Percentiles rank a stretch among this genome's conserved stretches.
Conservation (phyloP, 2,329 filamentous ascomycete species). For the Incumbomyces delicatus region DNA sequence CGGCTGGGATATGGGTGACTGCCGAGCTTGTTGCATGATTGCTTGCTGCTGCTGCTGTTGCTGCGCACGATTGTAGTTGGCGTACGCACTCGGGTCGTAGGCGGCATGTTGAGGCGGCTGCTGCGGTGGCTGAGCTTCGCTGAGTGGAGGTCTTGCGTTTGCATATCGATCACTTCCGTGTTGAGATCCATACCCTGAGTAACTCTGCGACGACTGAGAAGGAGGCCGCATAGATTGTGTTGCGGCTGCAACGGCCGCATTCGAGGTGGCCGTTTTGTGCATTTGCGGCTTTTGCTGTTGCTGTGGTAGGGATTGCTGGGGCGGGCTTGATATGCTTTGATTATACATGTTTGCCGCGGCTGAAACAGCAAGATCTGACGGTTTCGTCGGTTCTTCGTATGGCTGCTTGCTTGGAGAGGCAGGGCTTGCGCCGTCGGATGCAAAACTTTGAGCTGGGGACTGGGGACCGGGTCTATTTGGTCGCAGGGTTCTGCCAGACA, state of each 20-base stretch:
- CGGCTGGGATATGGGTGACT: constrained; percentile 14
- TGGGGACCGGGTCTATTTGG: constrained; percentile 36
- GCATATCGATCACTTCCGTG: constrained; percentile 25
- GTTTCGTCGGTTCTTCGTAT: constrained; percentile 27
- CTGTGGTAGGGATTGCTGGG: constrained; percentile 29
- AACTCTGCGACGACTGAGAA: constrained; percentile 26
- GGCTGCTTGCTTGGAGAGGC: constrained; percentile 27
- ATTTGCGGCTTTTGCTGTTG: constrained; percentile 21
- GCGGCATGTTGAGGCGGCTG: constrained; percentile 38
- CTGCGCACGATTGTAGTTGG: constrained; percentile 24
- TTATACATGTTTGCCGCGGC: constrained; percentile 25
- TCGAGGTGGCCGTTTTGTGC: constrained; percentile 34
- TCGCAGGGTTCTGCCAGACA: constrained; percentile 53
- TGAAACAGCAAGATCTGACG: constrained; percentile 23
- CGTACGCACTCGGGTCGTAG: constrained; percentile 36
- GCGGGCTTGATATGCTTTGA: constrained; percentile 28
- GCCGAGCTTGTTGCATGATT: constrained; percentile 19
- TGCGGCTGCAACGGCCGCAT: constrained; percentile 35
- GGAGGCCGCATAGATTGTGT: constrained; percentile 39
- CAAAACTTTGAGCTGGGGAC: constrained; percentile 19
- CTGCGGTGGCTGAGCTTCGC: constrained; percentile 3
- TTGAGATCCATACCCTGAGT: not conserved
- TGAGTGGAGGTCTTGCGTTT: constrained; percentile 25
- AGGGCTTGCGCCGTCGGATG: constrained; percentile 21
- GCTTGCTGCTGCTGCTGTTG: constrained; percentile 19